Conservation (phyloP, 2,329 filamentous ascomycete species). For the Alternaria sp. region DNA sequence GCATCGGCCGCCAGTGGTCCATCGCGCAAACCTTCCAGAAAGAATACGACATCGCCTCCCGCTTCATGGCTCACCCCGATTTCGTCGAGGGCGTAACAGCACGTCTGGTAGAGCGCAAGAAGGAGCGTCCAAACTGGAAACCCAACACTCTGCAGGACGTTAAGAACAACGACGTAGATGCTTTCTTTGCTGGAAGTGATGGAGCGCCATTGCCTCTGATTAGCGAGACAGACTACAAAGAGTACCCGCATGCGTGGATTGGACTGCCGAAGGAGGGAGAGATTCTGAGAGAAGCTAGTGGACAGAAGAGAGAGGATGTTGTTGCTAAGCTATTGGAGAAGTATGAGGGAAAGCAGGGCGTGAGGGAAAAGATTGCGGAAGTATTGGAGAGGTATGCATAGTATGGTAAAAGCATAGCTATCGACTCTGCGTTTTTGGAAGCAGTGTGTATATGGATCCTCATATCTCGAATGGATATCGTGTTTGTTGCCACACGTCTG, state of each 20-base stretch:
- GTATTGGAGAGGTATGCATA: conserved; percentile 60
- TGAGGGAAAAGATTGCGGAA: conserved; percentile 68
- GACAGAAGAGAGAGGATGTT: conserved; percentile 48
- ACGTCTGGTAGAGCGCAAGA: conserved; percentile 75
- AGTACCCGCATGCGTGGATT: conserved; percentile 77
- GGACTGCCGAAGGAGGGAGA: conserved; percentile 78
- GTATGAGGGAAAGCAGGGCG: conserved; percentile 57
- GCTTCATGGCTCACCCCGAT: conserved; percentile 91
- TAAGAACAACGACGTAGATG: conserved; percentile 64
- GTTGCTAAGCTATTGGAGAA: conserved; percentile 52
- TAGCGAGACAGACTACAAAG: conserved; percentile 67
- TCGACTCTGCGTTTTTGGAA: not conserved
- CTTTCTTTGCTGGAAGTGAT: conserved; percentile 68
- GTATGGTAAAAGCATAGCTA: not conserved
- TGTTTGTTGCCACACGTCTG: too few species aligned
- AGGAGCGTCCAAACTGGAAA: conserved; percentile 75
- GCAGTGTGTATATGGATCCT: not conserved
- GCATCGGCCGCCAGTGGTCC: conserved; percentile 75
- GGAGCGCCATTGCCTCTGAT: conserved; percentile 66
- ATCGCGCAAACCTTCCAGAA: conserved; percentile 86
- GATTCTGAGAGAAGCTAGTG: conserved; percentile 57
- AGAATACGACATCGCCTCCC: conserved; percentile 83
- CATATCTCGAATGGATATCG: not conserved
- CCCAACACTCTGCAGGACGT: conserved; percentile 78
- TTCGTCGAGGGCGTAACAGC: conserved; percentile 92